Evolutionary conservation across 768 basidiomycete genomes (phyloP).

Genomic region (Arthromyces matolae): DNA sequence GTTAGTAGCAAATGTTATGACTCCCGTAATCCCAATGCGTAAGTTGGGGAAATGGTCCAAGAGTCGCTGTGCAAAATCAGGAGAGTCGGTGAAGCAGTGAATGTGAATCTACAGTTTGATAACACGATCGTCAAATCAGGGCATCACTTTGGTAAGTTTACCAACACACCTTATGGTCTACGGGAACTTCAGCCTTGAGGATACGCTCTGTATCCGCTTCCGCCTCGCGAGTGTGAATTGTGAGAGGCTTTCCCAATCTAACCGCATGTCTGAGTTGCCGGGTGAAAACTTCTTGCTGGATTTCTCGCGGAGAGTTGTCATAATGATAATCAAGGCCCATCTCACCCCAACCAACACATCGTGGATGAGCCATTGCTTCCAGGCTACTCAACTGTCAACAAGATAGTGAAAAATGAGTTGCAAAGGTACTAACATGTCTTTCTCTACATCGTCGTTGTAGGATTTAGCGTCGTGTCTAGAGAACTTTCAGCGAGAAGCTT

Average conservation of each 20-base stretch:
- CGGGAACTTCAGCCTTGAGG: conserved; percentile 71
- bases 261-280: conserved; percentile 71
- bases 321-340: conserved; percentile 88
- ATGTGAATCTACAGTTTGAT: conserved; percentile 72
- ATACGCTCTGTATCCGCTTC: conserved; percentile 80
- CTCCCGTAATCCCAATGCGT: conserved; percentile 82
- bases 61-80: conserved; percentile 66
- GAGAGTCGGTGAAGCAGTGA: conserved; percentile 85
- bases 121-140: neutral
- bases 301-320: conserved; percentile 65
- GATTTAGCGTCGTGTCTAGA: conserved; percentile 69
- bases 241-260: conserved; percentile 67
- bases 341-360: conserved; percentile 87
- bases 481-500: no score
- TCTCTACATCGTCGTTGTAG: conserved; percentile 68
- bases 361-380: conserved; percentile 74
- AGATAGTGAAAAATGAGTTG: neutral
- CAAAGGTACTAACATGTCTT: conserved; percentile 50
- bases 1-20: conserved; percentile 78
- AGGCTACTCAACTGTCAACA: conserved; percentile 37
- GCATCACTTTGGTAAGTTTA: neutral
- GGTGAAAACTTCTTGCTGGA: conserved; percentile 63
- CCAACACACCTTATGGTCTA: conserved; percentile 54
- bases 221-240: conserved; percentile 85
- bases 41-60: conserved; percentile 78